Evolutionary conservation across 345 rosid species (phyloP).

Genomic region (thale cress (Arabidopsis thaliana)): DNA sequence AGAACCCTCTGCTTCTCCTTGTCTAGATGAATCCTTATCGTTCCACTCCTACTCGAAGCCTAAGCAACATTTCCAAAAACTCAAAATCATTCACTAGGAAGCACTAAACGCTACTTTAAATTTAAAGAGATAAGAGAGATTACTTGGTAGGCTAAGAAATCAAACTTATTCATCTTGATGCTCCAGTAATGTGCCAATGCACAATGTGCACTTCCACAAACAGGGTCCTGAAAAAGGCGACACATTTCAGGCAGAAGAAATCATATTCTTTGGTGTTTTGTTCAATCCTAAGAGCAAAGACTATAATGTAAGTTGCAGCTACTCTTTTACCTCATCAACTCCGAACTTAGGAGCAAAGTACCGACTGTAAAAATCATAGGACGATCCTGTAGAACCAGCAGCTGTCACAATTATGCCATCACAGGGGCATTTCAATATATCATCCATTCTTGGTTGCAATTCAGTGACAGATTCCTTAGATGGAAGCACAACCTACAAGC

Average conservation of each 20-base stretch:
- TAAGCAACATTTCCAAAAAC: slow-evolving; percentile 22
- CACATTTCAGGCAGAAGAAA: slow-evolving; percentile 5
- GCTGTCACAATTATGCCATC: slow-evolving; percentile 65
- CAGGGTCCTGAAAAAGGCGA: slow-evolving; percentile 65
- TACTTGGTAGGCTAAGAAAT: slow-evolving; percentile 69
- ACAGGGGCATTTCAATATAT: slow-evolving; percentile 59
- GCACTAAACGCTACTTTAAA: background rate
- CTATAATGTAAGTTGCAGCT: slow-evolving; percentile 6
- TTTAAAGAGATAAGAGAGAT: background rate
- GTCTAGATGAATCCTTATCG: slow-evolving; percentile 57
- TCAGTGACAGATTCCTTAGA: slow-evolving; percentile 63
- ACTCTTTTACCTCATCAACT: slow-evolving; percentile 60
- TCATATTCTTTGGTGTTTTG: slow-evolving; percentile 5
- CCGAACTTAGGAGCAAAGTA: slow-evolving; percentile 73
- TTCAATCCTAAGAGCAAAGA: slow-evolving; percentile 11
- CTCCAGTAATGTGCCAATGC: slow-evolving; percentile 76
- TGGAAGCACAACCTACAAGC: slow-evolving; percentile 64
- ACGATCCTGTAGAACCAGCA: slow-evolving; percentile 58
- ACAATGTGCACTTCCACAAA: slow-evolving; percentile 82
- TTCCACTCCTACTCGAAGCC: slow-evolving; percentile 79
- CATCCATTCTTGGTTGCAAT: slow-evolving; percentile 58
- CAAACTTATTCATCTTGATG: slow-evolving; percentile 63
- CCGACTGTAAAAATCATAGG: slow-evolving; percentile 70
- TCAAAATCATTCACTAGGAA: slow-evolving; percentile 19
- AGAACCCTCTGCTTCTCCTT: slow-evolving; percentile 59